Percentiles rank a stretch among this genome's conserved stretches.
Evolutionary conservation across 768 basidiomycete genomes (phyloP).

Genomic region (Hortiboletus campestris): DNA sequence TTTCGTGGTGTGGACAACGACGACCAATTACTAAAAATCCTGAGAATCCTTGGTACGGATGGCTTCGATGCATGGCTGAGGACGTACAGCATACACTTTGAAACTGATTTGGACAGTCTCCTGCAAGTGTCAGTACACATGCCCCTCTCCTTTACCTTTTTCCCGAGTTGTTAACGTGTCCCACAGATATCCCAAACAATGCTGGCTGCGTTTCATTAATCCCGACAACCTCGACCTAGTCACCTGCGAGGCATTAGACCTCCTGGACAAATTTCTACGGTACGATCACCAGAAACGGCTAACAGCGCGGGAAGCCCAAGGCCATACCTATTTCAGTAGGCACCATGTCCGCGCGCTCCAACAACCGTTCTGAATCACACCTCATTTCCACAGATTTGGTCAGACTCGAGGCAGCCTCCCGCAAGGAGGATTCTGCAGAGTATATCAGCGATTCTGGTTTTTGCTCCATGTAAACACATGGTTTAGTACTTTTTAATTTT

Average conservation of each 20-base stretch:
- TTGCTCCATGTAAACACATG: conserved; percentile 35
- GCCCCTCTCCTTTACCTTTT: neutral
- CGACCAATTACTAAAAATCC: conserved; percentile 69
- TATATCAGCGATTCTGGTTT: conserved; percentile 50
- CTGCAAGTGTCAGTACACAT: conserved; percentile 42
- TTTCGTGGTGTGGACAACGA: conserved; percentile 74
- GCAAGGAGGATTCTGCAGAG: conserved; percentile 40
- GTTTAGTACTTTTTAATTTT: neutral
- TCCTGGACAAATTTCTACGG: conserved; percentile 62
- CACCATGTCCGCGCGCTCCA: conserved; percentile 19
- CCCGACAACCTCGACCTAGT: conserved; percentile 57
- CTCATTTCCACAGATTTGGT: conserved; percentile 40
- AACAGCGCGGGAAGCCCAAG: conserved; percentile 65
- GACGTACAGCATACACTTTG: conserved; percentile 64
- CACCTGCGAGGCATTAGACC: conserved; percentile 61
- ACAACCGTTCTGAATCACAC: conserved; percentile 12
- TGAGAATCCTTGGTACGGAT: conserved; percentile 67
- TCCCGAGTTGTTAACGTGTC: conserved; percentile 1
- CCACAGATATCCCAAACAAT: conserved; percentile 54
- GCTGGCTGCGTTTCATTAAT: conserved; percentile 64
- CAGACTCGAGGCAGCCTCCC: conserved; percentile 45
- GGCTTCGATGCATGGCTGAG: conserved; percentile 59
- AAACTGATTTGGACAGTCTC: conserved; percentile 57
- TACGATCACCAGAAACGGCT: conserved; percentile 71
- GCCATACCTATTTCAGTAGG: conserved; percentile 64